Evolutionary conservation across 768 basidiomycete genomes (phyloP), one percentile per base, ranked within the genome.

Genomic region (Favolaschia claudopus): DNA sequence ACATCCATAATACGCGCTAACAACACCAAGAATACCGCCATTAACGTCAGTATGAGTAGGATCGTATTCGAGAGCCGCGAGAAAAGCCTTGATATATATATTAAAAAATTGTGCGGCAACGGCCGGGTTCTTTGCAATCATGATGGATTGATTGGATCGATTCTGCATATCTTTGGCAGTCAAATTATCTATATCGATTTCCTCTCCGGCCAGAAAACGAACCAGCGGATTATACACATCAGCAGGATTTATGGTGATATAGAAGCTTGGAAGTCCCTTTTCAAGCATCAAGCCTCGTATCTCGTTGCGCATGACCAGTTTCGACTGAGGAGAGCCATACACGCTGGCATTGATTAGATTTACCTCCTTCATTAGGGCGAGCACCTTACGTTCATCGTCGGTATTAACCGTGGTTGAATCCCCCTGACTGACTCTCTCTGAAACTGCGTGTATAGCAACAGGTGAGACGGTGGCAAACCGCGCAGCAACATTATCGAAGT

Each of bases 31-130:
- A 1, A 36, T 27, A 17, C 52, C 52, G 6, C 52, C 52, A 3
- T 54, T 27, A 2, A 14, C 14, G 17, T 54, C 33, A 6, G 7
- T 1, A 8, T 44, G 42, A 3, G 14, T 32, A 3, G 52, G 42
- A 42, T 44, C 52, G 24, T 54, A 54, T n/a, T 33, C 52, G 5
- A 54, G n/a, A 0, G 33, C 33, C 8, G 31, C 24, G 10, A 54
- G 43, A 19, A 54, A 54, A 7, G 40, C 52, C 25, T 54, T 54
- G 5, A 54, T 54, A n/a, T 46, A 55, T 8, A 39, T n/a, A 55
- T 55, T 46, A 10, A 54, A 54, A 25, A 54, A 54, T 1, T 29
- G 53, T 0, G 53, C 53, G 5, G 53, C 53, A 2, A 54, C 33
- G 9, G 40, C 51, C 19, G 51, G 51, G n/a, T 53, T 43, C 13